A percentile compares a stretch with the other conserved stretches of the same genome.
phyloP scores from a whole-genome alignment of 164 flowering plant genomes.

The Kingdonia uniflora region DNA sequence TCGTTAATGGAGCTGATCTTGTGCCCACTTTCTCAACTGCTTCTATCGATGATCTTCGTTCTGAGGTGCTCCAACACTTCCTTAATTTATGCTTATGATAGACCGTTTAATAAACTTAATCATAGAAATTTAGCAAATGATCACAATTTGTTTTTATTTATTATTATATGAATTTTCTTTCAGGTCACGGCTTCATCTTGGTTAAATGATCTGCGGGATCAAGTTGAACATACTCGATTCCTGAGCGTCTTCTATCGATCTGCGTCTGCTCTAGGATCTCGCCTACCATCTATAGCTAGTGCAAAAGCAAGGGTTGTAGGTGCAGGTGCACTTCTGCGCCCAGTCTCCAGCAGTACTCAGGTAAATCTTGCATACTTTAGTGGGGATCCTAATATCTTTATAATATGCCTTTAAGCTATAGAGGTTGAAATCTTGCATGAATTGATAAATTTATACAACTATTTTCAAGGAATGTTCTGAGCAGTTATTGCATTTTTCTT shows the following conservation, averaged over 20 bases:
- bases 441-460: too few relatives aligned
- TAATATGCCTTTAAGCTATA: too few relatives aligned
- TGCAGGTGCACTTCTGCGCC: conserved; percentile 79
- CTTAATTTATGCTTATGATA: too few relatives aligned
- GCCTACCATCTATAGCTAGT: conserved; percentile 72
- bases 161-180: conserved; percentile 1
- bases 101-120: too few relatives aligned
- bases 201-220: conserved; percentile 88
- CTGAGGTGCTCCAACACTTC: conserved; percentile 52
- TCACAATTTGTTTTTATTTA: too few relatives aligned
- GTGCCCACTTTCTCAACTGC: conserved; percentile 93
- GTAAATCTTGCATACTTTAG: too few relatives aligned
- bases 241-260: conserved; percentile 83
- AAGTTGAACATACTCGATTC: conserved; percentile 75
- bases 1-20: conserved; percentile 86
- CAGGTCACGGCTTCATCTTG: conserved; percentile 97
- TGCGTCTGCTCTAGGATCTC: conserved; percentile 89
- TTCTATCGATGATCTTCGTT: conserved; percentile 84
- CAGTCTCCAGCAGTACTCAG: conserved; percentile 89
- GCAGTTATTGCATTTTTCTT: too few relatives aligned
- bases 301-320: conserved; percentile 86
- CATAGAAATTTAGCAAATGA: too few relatives aligned
- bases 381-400: too few relatives aligned
- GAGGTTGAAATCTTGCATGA: too few relatives aligned
- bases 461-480: too few relatives aligned